Conservation (phyloP, 306 rosid genomes). For the Arachis hypogaea region DNA sequence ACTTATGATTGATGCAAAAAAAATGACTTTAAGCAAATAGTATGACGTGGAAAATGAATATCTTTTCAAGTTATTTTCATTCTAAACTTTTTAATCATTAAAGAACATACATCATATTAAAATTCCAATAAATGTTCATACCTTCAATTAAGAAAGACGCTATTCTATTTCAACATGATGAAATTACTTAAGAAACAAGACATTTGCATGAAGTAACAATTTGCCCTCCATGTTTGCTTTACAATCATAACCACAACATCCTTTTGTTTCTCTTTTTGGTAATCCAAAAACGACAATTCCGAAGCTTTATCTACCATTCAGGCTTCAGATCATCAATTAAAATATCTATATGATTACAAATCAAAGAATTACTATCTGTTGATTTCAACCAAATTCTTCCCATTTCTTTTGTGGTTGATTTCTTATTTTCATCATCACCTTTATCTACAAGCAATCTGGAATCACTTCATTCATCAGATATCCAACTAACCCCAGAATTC, state of each 20-base stretch:
- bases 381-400: conserved; percentile 48
- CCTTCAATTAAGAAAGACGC: neutral
- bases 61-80: too few relatives aligned
- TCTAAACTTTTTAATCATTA: too few relatives aligned
- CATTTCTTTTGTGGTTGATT: conserved; percentile 40
- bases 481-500: conserved; percentile 43
- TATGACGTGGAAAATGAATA: too few relatives aligned
- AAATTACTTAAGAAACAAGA: neutral
- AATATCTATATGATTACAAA: conserved; percentile 58
- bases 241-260: conserved; percentile 37
- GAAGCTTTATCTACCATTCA: conserved; percentile 40
- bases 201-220: conserved; percentile 1
- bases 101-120: neutral
- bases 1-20: too few relatives aligned
- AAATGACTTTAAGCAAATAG: too few relatives aligned
- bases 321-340: conserved; percentile 35
- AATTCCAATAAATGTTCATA: conserved; percentile 3
- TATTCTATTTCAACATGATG: neutral
- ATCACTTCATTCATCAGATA: conserved; percentile 31
- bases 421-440: conserved; percentile 41
- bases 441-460: conserved; percentile 62
- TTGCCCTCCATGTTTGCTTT: conserved; percentile 35
- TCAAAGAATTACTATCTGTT: conserved; percentile 75
- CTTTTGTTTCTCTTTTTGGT: neutral
- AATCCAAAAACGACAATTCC: conserved; percentile 34